Evolutionary conservation across 225 moss, liverwort and hornwort genomes (phyloP).

Genomic region (Asterella californica): DNA sequence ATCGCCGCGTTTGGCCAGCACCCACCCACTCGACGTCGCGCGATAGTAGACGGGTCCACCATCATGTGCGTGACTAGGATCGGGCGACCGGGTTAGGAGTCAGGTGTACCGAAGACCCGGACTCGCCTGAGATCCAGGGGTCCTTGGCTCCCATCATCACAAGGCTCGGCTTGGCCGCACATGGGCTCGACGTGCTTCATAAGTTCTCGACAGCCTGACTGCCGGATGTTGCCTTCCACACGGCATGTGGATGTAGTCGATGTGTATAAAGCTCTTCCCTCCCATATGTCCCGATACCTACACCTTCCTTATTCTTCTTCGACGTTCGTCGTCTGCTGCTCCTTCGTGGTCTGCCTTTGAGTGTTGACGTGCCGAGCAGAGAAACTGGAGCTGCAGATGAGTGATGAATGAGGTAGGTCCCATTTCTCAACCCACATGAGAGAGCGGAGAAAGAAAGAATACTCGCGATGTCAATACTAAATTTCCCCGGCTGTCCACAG

Average conservation of each 20-base stretch:
- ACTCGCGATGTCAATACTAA: too few relatives aligned
- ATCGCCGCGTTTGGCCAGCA: neutral
- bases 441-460: too few relatives aligned
- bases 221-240: too few relatives aligned
- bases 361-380: too few relatives aligned
- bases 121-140: constrained; percentile 8
- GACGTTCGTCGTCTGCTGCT: too few relatives aligned
- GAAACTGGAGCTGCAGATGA: neutral
- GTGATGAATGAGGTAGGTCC: neutral
- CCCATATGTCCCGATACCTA: too few relatives aligned
- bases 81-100: neutral
- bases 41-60: neutral
- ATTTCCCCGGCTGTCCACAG: too few relatives aligned
- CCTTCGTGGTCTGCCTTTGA: neutral
- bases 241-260: too few relatives aligned
- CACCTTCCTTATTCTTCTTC: too few relatives aligned
- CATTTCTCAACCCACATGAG: neutral
- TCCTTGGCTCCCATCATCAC: neutral
- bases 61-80: neutral
- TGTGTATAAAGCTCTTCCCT: too few relatives aligned
- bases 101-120: neutral
- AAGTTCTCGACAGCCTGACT: too few relatives aligned
- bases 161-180: constrained; percentile 4
- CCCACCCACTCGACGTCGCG: neutral
- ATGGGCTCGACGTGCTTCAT: neutral